Evolutionary conservation across 1,139 yeast species (phyloP), one percentile per base, ranked within the genome.

Genomic region (Kurtzmaniella quercitrusa): DNA sequence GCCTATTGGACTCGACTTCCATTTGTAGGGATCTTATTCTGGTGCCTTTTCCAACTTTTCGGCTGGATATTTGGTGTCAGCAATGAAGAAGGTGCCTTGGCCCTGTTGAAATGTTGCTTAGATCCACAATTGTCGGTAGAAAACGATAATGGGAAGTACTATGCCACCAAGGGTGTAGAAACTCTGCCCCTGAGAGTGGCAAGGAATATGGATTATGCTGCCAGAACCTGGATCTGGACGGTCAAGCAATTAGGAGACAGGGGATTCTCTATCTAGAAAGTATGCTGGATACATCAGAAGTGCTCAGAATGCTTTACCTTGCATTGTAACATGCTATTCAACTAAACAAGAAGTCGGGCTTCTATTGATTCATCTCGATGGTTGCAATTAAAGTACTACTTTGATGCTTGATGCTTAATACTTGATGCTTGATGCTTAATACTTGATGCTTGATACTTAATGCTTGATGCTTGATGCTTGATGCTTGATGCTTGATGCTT

Each of bases 141-240:
- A 17, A 50, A 57, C 17, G 63, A 65, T 42, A 64, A 58, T 41
- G 78, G 76, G 1, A 50, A 53, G 21, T 72, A 66, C 50, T 57
- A 63, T 18, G 57, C 55, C 10, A 60, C 70, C 3, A 75, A 74
- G 1, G 77, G 77, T 7, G 42, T 44, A 2, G 57, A 75, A 49
- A 59, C 76, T 1, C 59, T 61, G 17, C 82, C 91, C 3, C 79
- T 89, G 36, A 58, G 63, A 23, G 70, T 83, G 3, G 89, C 93
- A 1, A 62, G 66, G 23, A 77, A 82, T 55, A 63, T 76, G 63
- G 81, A 78, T 46, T 78, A 75, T 54, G 87, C 88, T 1, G 82
- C 85, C 9, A 66, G 81, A 41, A 82, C 88, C 15, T 88, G 95
- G 93, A 79, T 81, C n/a, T 87, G 95, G 95, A 84, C 95, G 0